Percentiles rank a stretch among this genome's conserved stretches.
These are phyloP conservation scores for Austroboletus eburneus DNA, from an alignment of 768 basidiomycete genomes.

Conservation along the genomic window DNA sequence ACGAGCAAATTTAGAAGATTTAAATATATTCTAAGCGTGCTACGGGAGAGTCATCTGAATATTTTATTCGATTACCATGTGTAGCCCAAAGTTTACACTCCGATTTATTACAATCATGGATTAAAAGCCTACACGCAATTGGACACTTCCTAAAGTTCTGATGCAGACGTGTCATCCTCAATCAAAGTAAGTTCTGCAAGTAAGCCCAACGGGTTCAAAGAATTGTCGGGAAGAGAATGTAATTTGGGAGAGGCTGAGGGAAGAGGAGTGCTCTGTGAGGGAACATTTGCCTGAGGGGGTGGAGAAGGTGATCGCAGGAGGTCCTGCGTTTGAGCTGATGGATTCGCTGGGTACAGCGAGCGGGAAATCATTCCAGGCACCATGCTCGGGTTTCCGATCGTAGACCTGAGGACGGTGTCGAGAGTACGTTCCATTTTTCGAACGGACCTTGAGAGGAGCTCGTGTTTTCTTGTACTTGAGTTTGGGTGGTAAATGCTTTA, in stretches of 20 bases:
- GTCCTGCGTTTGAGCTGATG: slow-evolving; percentile 48
- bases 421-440: slow-evolving; percentile 90
- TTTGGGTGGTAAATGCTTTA: slow-evolving; percentile 28
- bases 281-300: slow-evolving; percentile 39
- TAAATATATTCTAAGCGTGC: no score
- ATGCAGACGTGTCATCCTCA: no score
- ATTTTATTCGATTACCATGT: no score
- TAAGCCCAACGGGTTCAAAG: slow-evolving; percentile 87
- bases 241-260: slow-evolving; percentile 71
- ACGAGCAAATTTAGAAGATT: no score
- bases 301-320: slow-evolving; percentile 52
- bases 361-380: slow-evolving; percentile 78
- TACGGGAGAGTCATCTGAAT: no score
- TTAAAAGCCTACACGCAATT: no score
- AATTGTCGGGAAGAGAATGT: slow-evolving; percentile 88
- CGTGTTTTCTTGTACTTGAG: slow-evolving; percentile 65
- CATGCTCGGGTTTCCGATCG: slow-evolving; percentile 85
- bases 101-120: no score
- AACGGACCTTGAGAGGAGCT: slow-evolving; percentile 72
- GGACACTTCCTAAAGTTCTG: no score
- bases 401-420: slow-evolving; percentile 86
- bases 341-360: slow-evolving; percentile 66
- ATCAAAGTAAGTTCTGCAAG: no score
- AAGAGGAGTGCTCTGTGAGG: slow-evolving; percentile 18
- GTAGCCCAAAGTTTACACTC: no score